Percentiles rank a stretch among this genome's conserved stretches.
Conservation (phyloP, 148 eudicot species). For the Rheum nobile region DNA sequence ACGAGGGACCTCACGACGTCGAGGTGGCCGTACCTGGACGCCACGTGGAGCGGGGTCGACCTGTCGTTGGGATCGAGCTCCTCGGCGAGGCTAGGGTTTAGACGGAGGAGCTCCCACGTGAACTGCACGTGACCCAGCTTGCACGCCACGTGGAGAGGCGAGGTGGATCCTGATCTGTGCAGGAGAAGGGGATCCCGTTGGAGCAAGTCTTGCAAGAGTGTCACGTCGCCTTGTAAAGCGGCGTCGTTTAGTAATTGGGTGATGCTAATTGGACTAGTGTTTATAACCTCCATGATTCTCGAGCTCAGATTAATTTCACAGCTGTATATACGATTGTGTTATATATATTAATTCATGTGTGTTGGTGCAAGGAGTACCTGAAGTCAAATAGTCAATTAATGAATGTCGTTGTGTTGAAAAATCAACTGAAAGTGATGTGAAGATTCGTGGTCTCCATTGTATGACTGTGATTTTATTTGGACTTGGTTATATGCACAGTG, state of each 20-base stretch:
- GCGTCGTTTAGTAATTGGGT: conserved; percentile 16
- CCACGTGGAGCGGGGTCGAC: conserved; percentile 28
- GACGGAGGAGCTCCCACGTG: conserved; percentile 13
- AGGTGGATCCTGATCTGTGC: not conserved
- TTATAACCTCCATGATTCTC: not conserved
- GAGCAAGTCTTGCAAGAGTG: conserved; percentile 13
- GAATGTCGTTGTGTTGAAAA: not conserved
- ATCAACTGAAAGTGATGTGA: not conserved
- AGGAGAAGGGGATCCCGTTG: conserved; percentile 12
- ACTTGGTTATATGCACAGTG: no score
- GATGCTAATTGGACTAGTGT: not conserved
- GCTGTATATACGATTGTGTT: not conserved
- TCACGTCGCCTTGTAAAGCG: conserved; percentile 19
- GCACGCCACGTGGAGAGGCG: conserved; percentile 30
- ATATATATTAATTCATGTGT: not conserved
- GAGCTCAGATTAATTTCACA: not conserved
- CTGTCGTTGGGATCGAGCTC: conserved; percentile 19
- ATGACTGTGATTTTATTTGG: no score
- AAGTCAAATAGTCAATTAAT: not conserved
- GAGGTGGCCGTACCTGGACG: conserved; percentile 24
- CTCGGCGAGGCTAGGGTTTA: conserved; percentile 28
- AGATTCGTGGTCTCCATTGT: not conserved
- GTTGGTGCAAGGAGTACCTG: not conserved
- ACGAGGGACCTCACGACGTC: conserved; percentile 17
- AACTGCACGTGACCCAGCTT: conserved; percentile 26